A percentile compares a stretch with the other conserved stretches of the same genome.
These are phyloP conservation scores for Camellia lanceoleosa DNA, from an alignment of 148 eudicot species.

Conservation along the genomic window DNA sequence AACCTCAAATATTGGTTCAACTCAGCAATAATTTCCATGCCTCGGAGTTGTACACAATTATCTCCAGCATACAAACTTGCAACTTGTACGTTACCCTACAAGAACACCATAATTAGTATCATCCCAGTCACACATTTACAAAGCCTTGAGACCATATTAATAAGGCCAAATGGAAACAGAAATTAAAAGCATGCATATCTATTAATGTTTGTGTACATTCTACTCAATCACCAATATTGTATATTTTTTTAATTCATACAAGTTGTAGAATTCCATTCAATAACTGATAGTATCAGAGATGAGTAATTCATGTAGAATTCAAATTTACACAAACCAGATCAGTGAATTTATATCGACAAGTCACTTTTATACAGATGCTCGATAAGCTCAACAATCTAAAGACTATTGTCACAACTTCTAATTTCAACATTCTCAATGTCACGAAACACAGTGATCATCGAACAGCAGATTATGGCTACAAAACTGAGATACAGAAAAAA, in stretches of 20 bases:
- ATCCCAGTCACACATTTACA: neutral
- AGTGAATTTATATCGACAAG: neutral
- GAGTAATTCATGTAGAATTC: neutral
- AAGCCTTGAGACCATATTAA: neutral
- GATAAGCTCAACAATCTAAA: constrained; percentile 4
- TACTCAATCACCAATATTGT: neutral
- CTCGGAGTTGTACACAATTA: constrained; percentile 63
- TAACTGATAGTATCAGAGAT: neutral
- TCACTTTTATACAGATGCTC: neutral
- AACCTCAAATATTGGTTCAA: constrained; percentile 60
- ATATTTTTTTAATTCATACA: neutral
- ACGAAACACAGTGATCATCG: neutral
- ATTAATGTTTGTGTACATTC: neutral
- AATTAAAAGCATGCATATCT: constrained; percentile 4
- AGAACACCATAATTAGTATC: constrained; percentile 8
- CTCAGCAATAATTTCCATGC: constrained; percentile 58
- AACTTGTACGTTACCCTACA: constrained; percentile 80
- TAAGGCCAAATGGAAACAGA: neutral
- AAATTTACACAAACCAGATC: neutral
- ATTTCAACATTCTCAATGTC: neutral
- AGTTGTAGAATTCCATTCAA: neutral
- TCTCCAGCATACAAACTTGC: constrained; percentile 86
- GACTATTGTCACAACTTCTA: neutral
- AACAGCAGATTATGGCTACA: neutral
- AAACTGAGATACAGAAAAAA: neutral